Base-by-base conservation (phyloP, 83 land plant species). In the Larix sibirica region DNA sequence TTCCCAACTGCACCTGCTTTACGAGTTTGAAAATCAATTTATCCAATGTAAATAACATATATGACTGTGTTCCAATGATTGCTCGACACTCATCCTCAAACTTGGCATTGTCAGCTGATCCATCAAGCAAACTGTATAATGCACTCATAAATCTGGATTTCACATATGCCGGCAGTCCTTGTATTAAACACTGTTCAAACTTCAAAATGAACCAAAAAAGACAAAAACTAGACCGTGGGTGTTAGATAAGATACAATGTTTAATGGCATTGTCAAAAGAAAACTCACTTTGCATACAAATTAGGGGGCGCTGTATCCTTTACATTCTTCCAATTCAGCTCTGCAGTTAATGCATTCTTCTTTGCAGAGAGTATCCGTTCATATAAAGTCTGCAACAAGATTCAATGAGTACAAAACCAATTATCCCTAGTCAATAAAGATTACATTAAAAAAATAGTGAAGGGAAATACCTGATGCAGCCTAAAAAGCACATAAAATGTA, bases 31-130 rank as follows among this genome's bases (percentile, higher is more conserved):
- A 92, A 8, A 97, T 91, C 36, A 97, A 84, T 75, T 95, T 95
- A 81, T 97, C 99, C 82, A 95, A 83, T 36, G 99, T 95, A 78
- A 95, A 97, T 40, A 97, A 86, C 38, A 97, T 88, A 81, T 95
- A 97, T 12, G 99, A 95, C 86, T 97, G 96, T 54, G 98, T 94
- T 40, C 99, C 99, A 84, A 97, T 97, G 20, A 91, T 88, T 56
- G 96, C 91, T 70, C 98, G 91, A 78, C 98, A 97, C 38, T 97
- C 98, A 86, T 97, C 98, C 75, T 97, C 98, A 87, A 92, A 97
- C 81, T 92, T 95, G 16, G 95, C 85, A 85, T 95, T 97, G 83
- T 94, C 96, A 77, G 95, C 85, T 77, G 95, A 88, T 17, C 99
- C 99, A 85, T 97, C 96, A 54, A 97, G 94, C 36, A 97, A 77